phyloP scores from a whole-genome alignment of 2,329 filamentous ascomycete species.

The Dactylellina leptospora region DNA sequence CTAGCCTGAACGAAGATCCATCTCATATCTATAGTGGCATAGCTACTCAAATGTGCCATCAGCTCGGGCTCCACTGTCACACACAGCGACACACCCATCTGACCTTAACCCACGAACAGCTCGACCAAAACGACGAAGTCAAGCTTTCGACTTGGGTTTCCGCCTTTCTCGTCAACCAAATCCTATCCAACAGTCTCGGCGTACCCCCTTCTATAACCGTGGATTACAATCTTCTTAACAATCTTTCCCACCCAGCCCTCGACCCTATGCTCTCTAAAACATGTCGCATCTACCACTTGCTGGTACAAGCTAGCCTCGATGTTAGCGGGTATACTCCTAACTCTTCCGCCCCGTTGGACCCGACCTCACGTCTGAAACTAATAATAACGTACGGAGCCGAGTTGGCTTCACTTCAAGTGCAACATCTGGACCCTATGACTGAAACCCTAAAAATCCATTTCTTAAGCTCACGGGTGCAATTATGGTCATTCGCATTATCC shows the following conservation, averaged over 20 bases:
- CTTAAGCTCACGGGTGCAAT: slow-evolving; percentile 7
- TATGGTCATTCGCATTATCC: slow-evolving; percentile 17
- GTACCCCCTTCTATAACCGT: slow-evolving; percentile 12
- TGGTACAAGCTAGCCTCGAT: slow-evolving; percentile 10
- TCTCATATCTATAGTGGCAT: slow-evolving; percentile 30
- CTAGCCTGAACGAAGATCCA: slow-evolving; percentile 24
- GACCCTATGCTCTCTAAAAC: slow-evolving; percentile 25
- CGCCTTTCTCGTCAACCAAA: slow-evolving; percentile 23
- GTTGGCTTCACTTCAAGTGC: slow-evolving; percentile 9
- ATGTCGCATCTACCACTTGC: slow-evolving; percentile 29
- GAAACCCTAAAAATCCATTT: slow-evolving; percentile 22
- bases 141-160: slow-evolving; percentile 29
- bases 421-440: slow-evolving; percentile 22
- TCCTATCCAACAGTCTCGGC: slow-evolving; percentile 23
- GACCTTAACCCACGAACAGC: slow-evolving; percentile 1
- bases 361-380: slow-evolving; percentile 14
- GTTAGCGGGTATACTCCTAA: slow-evolving; percentile 10
- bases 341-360: background rate
- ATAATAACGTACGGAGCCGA: slow-evolving; percentile 19
- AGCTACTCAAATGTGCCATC: slow-evolving; percentile 20
- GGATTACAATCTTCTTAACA: slow-evolving; percentile 10
- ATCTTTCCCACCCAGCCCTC: slow-evolving; percentile 14
- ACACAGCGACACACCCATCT: slow-evolving; percentile 18
- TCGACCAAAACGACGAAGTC: slow-evolving; percentile 16
- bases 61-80: slow-evolving; percentile 30